Evolutionary conservation across 352 stramenopile species (phyloP), one percentile per base, ranked within the genome.

Genomic region (Phytopythium vexans): DNA sequence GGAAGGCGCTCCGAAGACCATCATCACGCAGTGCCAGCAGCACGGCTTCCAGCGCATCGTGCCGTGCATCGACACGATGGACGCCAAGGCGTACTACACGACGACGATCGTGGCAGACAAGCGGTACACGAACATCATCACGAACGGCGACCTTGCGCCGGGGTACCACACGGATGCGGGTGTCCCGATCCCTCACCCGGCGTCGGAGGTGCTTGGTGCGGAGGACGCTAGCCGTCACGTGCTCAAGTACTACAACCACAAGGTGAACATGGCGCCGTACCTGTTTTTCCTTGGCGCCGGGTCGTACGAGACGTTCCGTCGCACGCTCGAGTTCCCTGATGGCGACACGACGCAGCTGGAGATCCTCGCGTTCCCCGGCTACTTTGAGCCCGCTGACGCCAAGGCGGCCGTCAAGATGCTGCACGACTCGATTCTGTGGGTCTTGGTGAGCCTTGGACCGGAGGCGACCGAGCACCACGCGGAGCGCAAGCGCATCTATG

Each of bases 1-100:
- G 3, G 65, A 81, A 52, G 77, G 73, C 6, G 64, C 72, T 4
- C 77, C 80, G 32, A 82, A 80, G 64, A 91, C 80, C 33, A 91
- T 91, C 60, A 91, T 91, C 53, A 91, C 80, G 50, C 80, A 91
- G 52, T 91, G 77, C 62, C 80, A 91, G 60, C 80, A 91, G 68
- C 80, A 88, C 47, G 80, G 77, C 32, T 91, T 88, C 63, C 77
- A 89, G 64, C 77, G 77, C 45, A 88, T 91, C 41, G 78, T 88
- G 56, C 80, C 77, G 32, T 88, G 81, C 57, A 80, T 89, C 44
- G 77, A 91, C 61, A 88, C 77, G 46, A 91, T 89, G 81, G 81
- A 88, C 46, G 77, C 77, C 41, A 91, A 91, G 62, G 77, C 77
- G 1, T 88, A 86, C 66, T 88, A 91, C 63, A 91, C 80, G 11